Evolutionary conservation across 768 basidiomycete genomes (phyloP), one percentile per base, ranked within the genome.

Genomic region (Hericium erinaceus): DNA sequence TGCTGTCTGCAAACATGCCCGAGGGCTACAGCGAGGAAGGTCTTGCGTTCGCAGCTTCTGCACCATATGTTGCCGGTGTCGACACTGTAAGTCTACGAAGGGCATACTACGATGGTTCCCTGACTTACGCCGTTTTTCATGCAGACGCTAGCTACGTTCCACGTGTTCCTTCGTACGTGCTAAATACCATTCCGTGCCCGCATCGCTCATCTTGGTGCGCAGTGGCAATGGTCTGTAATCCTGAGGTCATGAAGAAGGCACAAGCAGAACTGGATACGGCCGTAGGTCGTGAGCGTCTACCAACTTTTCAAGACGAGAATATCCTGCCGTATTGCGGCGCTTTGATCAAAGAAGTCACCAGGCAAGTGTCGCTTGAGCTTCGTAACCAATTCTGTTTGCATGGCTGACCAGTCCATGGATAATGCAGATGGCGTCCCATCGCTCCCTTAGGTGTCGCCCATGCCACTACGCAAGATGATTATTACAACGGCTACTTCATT

Each of bases 271-370:
- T 64, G 40, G 58, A 62, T 26, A 50, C 18, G 7, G 58, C 53
- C 26, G 58, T 64, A 15, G 56, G 62, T 26, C 58, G 56, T 4
- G 58, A 49, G 33, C 61, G 61, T 8, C 20, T 64, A 26, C 58
- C 63, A n/a, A 57, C 56, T 15, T 58, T 64, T 52, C 48, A 57
- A 20, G 63, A 63, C 39, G 58, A 60, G 44, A n/a, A 26, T 20
- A 41, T 48, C 13, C 56, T 64, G 20, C 61, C 56, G 4, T 63
- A 57, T 40, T 20, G 60, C 18, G 44, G 12, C 22, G 61, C 61
- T 2, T 51, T 63, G 38, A 60, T 62, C 16, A 63, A 63, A 28
- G 63, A 63, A 38, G 61, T 63, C n/a, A 56, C 53, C 33, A 57
- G 61, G 53, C 18, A 7, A 28, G 44, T 33, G 16, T 16, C n/a